Percentiles rank a stretch among this genome's conserved stretches.
Conservation (phyloP, 768 basidiomycete genomes). For the Cyathus striatus region DNA sequence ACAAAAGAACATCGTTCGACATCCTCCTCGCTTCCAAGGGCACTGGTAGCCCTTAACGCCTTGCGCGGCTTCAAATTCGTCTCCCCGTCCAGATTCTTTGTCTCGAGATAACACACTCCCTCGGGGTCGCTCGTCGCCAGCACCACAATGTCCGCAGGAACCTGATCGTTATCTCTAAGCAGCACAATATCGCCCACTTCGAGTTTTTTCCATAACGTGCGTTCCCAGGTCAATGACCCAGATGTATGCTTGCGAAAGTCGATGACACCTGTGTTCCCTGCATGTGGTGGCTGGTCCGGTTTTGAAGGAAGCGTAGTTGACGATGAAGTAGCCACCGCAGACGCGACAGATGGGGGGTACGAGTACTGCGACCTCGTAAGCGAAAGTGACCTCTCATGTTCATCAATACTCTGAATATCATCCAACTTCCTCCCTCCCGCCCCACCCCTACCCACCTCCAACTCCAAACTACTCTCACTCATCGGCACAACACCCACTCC, state of each 20-base stretch:
- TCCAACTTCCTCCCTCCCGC: constrained; percentile 52
- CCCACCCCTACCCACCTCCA: constrained; percentile 32
- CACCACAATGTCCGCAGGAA: constrained; percentile 93
- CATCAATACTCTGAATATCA: constrained; percentile 64
- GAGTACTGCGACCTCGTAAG: no score
- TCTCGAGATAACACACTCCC: constrained; percentile 92
- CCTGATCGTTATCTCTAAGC: constrained; percentile 89
- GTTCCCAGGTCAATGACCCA: constrained; percentile 84
- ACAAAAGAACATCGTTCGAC: constrained; percentile 81
- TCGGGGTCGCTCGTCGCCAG: constrained; percentile 90
- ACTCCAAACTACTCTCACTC: constrained; percentile 38
- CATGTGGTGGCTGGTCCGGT: constrained; percentile 9
- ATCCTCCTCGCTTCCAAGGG: constrained; percentile 83
- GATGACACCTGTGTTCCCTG: constrained; percentile 54
- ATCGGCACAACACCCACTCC: constrained; percentile 35
- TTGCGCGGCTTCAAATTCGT: constrained; percentile 91
- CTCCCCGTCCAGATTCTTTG: constrained; percentile 97
- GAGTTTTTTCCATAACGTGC: constrained; percentile 97
- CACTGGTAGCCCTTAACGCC: constrained; percentile 69
- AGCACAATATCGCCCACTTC: constrained; percentile 96
- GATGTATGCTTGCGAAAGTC: constrained; percentile 66
- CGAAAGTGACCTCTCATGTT: no score
- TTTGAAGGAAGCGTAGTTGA: constrained; percentile 32
- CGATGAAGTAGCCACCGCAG: constrained; percentile 24
- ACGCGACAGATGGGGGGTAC: constrained; percentile 52